These are phyloP conservation scores for Entelexis paramagnoliae DNA, from an alignment of 1,139 yeast species.

Conservation along the genomic window DNA sequence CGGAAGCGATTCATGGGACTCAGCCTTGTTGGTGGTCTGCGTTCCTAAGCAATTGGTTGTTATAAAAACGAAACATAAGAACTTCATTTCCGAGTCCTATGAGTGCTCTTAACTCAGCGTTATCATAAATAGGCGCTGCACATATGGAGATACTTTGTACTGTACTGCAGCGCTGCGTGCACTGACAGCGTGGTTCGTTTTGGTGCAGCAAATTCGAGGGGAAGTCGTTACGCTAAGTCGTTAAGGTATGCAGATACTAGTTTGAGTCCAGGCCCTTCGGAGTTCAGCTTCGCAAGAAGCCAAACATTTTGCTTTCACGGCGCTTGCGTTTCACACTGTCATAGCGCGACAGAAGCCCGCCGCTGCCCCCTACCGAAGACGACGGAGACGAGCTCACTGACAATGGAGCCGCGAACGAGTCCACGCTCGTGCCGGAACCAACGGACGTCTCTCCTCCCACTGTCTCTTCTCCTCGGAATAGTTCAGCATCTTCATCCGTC, in stretches of 20 bases:
- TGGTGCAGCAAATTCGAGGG: no score
- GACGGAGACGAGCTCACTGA: conserved; percentile 3
- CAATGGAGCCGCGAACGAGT: background rate
- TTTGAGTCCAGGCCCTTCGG: no score
- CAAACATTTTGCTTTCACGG: conserved; percentile 7
- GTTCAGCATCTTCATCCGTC: background rate
- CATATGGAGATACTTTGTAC: no score
- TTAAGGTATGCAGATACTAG: background rate
- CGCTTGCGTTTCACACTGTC: conserved; percentile 7
- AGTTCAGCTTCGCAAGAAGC: background rate
- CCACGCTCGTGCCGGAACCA: background rate
- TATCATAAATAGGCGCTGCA: no score
- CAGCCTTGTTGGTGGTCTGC: conserved; percentile 30
- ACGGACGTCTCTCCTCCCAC: background rate
- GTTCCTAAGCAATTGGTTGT: background rate
- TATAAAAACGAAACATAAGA: no score
- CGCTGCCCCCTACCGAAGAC: background rate
- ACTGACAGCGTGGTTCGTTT: no score
- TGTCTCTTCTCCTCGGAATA: background rate
- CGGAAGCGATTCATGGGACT: conserved; percentile 93
- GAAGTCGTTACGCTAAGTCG: background rate
- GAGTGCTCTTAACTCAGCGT: no score
- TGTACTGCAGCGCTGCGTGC: no score
- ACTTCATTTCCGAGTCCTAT: no score
- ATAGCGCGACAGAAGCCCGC: conserved; percentile 10